phyloP scores from a whole-genome alignment of 257 asterid genomes.

The Asclepias syriaca region DNA sequence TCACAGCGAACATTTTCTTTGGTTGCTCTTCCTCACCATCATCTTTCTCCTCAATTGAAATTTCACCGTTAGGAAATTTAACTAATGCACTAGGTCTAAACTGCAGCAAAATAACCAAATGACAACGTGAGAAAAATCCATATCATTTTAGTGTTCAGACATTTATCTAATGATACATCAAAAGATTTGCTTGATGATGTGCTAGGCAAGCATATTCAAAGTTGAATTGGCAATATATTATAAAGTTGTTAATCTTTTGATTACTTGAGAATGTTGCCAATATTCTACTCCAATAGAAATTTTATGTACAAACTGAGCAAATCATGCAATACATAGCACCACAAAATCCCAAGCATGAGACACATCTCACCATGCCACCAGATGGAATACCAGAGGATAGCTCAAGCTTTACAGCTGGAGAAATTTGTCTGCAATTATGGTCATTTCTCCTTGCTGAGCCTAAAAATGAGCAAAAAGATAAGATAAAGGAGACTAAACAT shows the following conservation, averaged over 20 bases:
- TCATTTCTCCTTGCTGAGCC: slow-evolving; percentile 81
- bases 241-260: too few relatives aligned
- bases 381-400: slow-evolving; percentile 70
- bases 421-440: slow-evolving; percentile 74
- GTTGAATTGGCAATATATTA: background rate
- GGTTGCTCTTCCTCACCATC: slow-evolving; percentile 63
- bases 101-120: slow-evolving; percentile 35
- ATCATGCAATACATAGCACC: background rate
- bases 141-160: background rate
- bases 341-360: background rate
- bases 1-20: slow-evolving; percentile 47
- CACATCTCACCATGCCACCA: slow-evolving; percentile 55
- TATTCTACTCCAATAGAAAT: background rate
- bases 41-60: slow-evolving; percentile 66
- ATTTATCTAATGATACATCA: background rate
- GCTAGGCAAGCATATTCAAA: background rate
- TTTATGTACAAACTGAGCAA: background rate
- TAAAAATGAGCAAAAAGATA: slow-evolving; percentile 21
- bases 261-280: too few relatives aligned
- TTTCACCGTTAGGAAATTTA: slow-evolving; percentile 79
- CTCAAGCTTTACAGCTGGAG: slow-evolving; percentile 66
- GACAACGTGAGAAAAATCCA: background rate
- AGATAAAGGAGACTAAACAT: background rate
- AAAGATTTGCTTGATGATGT: background rate
- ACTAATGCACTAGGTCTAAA: slow-evolving; percentile 81